phyloP scores from a whole-genome alignment of 257 asterid genomes.

The Gardenia jasminoides region DNA sequence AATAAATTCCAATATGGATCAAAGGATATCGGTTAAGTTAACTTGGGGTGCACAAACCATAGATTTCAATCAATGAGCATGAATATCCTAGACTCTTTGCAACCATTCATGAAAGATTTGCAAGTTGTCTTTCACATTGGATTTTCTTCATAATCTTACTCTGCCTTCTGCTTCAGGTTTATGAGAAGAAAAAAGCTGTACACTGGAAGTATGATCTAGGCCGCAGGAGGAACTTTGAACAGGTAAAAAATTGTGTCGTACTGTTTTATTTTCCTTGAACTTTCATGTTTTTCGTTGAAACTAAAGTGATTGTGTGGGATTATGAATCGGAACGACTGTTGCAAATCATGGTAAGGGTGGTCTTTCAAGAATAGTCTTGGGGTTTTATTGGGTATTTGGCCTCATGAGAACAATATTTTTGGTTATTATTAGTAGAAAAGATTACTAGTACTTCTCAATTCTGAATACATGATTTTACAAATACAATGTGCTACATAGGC shows the following conservation, averaged over 20 bases:
- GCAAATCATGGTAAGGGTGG: neutral
- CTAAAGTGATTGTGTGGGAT: neutral
- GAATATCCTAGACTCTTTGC: neutral
- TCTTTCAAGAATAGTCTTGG: neutral
- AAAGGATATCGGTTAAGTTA: neutral
- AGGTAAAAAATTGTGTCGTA: conserved; percentile 38
- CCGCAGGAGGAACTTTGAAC: conserved; percentile 73
- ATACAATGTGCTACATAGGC: neutral
- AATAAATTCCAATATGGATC: neutral
- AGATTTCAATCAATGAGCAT: neutral
- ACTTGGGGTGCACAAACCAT: neutral
- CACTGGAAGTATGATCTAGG: conserved; percentile 79
- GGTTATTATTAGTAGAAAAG: neutral
- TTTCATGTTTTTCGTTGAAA: neutral
- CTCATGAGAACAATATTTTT: neutral
- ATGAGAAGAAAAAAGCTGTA: conserved; percentile 57
- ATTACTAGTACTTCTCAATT: neutral
- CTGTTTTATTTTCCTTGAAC: neutral
- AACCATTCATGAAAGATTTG: neutral
- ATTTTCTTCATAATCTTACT: conserved; percentile 9
- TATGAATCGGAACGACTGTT: neutral
- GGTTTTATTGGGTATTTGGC: neutral
- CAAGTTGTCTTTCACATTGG: conserved; percentile 8
- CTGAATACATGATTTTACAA: neutral
- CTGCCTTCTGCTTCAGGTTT: conserved; percentile 48